Evolutionary conservation across 2,329 filamentous ascomycete genomes (phyloP).

Genomic region (Calonectria pteridis): DNA sequence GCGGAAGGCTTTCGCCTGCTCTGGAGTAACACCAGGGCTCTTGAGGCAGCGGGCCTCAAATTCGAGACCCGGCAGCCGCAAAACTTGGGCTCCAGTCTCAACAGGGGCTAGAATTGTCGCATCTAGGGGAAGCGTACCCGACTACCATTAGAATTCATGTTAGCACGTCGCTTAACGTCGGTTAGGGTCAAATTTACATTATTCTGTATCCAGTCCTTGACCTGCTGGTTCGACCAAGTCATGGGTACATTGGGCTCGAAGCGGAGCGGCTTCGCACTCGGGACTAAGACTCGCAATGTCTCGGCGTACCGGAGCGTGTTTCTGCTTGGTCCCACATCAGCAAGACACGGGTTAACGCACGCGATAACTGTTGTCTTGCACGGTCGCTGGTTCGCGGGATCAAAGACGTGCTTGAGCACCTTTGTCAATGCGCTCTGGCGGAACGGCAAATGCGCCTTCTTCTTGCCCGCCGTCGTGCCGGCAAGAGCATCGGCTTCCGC

Average conservation of each 20-base stretch:
- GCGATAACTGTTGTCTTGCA: conserved; percentile 61
- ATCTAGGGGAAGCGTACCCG: conserved; percentile 52
- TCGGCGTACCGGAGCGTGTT: conserved; percentile 64
- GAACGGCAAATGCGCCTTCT: conserved; percentile 57
- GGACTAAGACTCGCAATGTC: conserved; percentile 56
- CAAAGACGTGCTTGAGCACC: conserved; percentile 55
- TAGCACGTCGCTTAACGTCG: neutral
- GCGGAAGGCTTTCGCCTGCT: conserved; percentile 57
- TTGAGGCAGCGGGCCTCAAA: conserved; percentile 57
- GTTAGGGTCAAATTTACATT: conserved; percentile 51
- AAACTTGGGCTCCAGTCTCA: conserved; percentile 57
- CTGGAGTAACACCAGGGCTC: conserved; percentile 48
- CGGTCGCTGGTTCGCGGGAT: conserved; percentile 52
- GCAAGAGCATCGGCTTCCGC: conserved; percentile 49
- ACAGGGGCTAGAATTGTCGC: conserved; percentile 52
- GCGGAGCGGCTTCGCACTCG: conserved; percentile 38
- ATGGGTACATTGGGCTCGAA: conserved; percentile 48
- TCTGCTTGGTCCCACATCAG: conserved; percentile 58
- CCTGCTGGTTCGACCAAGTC: conserved; percentile 55
- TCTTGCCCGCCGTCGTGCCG: conserved; percentile 33
- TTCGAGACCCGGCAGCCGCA: conserved; percentile 54
- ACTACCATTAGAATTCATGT: conserved; percentile 43
- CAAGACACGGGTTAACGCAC: conserved; percentile 61
- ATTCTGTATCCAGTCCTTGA: conserved; percentile 54
- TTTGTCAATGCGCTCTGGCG: conserved; percentile 50